Base-by-base conservation (phyloP, 2,329 filamentous ascomycete species). In the Cryphonectria japonica region DNA sequence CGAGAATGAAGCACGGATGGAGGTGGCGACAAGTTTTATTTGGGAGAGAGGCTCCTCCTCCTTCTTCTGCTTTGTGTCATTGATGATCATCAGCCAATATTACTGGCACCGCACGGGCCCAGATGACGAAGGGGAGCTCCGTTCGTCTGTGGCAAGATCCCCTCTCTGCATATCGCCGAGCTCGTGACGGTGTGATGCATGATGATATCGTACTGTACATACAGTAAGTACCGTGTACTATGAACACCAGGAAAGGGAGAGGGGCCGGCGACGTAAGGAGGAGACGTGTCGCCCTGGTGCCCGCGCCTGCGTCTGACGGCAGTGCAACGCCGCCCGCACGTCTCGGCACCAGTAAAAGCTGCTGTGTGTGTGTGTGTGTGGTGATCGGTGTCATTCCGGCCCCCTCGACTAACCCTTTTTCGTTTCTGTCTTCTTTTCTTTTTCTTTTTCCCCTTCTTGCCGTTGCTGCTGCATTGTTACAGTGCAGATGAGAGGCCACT, bases 271-370 rank as follows among this genome's bases (percentile, higher is more conserved):
- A 37, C 57, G 32, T 34, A 61, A 39, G 34, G 34, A 61, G 34
- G 29, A 61, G 59, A 61, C 59, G 59, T 61, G 59, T 61, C 59
- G 59, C 3, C 22, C 59, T 37, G 29, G n/a, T 29, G 52, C 52
- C 43, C 52, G 52, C 52, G 52, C 26, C 43, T 50, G 43, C 37
- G 43, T 50, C 43, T 22, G 16, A 22, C 70, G 69, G 70, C 70
- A 70, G 64, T 72, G 70, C 70, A 72, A 72, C 70, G 63, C 68
- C 59, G 59, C 59, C 46, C 54, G 59, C 66, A 59, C 64, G 50
- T 50, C 70, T 60, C 50, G 68, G 67, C 57, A 37, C 62, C 32
- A 67, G 64, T 57, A 71, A 69, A 59, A 64, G 57, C 66, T 68
- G 63, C 52, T 19, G 66, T 9, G 29, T 26, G 29, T 66, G 43